Conservation (phyloP, 768 basidiomycete genomes). For the Mycena olivaceomarginata region DNA sequence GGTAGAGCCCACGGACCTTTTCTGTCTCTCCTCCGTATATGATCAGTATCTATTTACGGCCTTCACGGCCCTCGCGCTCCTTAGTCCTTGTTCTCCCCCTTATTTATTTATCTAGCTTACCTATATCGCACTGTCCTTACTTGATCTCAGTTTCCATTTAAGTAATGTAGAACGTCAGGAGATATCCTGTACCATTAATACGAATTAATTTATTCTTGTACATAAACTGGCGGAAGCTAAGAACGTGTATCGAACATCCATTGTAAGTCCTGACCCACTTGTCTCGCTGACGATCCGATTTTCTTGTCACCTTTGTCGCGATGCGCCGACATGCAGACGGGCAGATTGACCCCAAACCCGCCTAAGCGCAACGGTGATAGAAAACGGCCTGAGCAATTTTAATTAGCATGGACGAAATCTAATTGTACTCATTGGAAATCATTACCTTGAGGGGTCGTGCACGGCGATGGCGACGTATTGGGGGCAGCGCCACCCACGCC, state of each 20-base stretch:
- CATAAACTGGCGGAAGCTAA: neutral
- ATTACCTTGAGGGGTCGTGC: no score
- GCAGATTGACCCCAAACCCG: constrained; percentile 51
- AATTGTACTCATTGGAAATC: no score
- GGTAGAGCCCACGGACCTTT: neutral
- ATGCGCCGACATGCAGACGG: constrained; percentile 47
- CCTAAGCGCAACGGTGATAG: constrained; percentile 34
- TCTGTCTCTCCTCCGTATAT: neutral
- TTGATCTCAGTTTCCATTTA: neutral
- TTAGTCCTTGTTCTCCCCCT: neutral
- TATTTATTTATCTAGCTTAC: neutral
- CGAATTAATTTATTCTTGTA: constrained; percentile 22
- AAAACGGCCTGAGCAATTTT: no score
- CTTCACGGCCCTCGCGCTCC: no score
- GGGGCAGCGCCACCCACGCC: no score
- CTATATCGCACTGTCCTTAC: constrained; percentile 6
- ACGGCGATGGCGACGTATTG: no score
- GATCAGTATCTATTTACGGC: no score
- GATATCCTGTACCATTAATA: constrained; percentile 23
- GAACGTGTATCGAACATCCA: constrained; percentile 2
- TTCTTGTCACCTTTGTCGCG: constrained; percentile 44
- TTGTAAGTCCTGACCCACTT: neutral
- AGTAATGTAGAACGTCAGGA: constrained; percentile 8
- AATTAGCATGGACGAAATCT: no score
- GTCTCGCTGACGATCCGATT: neutral